A percentile compares a stretch with the other conserved stretches of the same genome.
Conservation (phyloP, 495 filamentous ascomycete species). For the Penicillium angulare region DNA sequence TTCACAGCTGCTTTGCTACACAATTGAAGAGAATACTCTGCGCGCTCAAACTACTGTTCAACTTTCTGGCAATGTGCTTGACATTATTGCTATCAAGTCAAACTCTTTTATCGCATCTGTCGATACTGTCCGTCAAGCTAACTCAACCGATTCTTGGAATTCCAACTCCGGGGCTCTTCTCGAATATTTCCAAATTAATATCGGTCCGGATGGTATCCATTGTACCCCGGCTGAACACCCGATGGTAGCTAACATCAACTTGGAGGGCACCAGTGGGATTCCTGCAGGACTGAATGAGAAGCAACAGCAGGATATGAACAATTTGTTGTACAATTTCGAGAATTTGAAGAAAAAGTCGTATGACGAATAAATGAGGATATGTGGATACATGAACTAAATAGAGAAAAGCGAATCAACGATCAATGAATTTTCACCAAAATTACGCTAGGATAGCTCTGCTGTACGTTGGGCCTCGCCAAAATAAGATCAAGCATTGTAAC, state of each 20-base stretch:
- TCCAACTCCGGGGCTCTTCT: slow-evolving; percentile 19
- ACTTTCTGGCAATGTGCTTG: slow-evolving; percentile 61
- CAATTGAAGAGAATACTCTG: slow-evolving; percentile 45
- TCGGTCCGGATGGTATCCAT: slow-evolving; percentile 12
- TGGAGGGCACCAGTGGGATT: slow-evolving; percentile 33
- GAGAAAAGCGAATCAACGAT: not conserved
- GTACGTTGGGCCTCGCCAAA: too few species aligned
- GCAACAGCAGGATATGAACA: slow-evolving; percentile 31
- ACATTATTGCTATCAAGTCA: slow-evolving; percentile 39
- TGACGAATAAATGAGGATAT: slow-evolving; percentile 9
- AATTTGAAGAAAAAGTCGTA: slow-evolving; percentile 65
- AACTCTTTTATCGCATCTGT: slow-evolving; percentile 54
- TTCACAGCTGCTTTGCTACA: slow-evolving; percentile 59
- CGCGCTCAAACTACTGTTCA: slow-evolving; percentile 44
- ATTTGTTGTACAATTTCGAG: slow-evolving; percentile 67
- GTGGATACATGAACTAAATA: not conserved
- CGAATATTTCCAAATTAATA: slow-evolving; percentile 26
- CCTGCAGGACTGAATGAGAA: slow-evolving; percentile 32
- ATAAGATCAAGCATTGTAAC: not conserved
- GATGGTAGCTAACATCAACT: slow-evolving; percentile 27
- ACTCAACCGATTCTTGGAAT: slow-evolving; percentile 39
- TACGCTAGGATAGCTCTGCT: too few species aligned
- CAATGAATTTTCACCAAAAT: too few species aligned
- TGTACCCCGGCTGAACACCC: slow-evolving; percentile 26
- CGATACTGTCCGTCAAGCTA: slow-evolving; percentile 48